Conservation (phyloP, 164 flowering plant species). For the Nymphaea thermarum region DNA sequence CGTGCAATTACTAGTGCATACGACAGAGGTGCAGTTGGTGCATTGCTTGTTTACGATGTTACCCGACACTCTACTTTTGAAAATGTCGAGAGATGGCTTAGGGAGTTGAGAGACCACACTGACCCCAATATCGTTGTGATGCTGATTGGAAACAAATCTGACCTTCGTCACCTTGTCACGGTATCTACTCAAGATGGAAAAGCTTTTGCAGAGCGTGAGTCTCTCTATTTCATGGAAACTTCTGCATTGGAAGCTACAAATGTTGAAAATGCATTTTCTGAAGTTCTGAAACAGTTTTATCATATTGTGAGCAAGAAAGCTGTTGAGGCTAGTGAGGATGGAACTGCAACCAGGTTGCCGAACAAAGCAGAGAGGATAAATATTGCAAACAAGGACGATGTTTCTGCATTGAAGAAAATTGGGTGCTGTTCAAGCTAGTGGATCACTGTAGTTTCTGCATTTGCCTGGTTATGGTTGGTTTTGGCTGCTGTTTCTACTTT, state of each 20-base stretch:
- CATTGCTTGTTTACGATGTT: conserved; percentile 55
- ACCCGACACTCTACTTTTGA: conserved; percentile 56
- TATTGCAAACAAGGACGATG: conserved; percentile 11
- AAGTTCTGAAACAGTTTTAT: conserved; percentile 53
- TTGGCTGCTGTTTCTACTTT: too few relatives aligned
- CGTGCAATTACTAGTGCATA: conserved; percentile 76
- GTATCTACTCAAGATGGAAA: conserved; percentile 53
- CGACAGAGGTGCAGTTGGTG: conserved; percentile 67
- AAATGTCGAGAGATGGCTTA: conserved; percentile 54
- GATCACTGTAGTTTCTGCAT: background rate
- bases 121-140: conserved; percentile 65
- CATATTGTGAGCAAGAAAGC: conserved; percentile 50
- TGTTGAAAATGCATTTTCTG: conserved; percentile 59
- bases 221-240: conserved; percentile 63
- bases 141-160: conserved; percentile 69
- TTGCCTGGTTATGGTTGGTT: too few relatives aligned
- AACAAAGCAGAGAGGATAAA: conserved; percentile 50
- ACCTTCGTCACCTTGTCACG: conserved; percentile 59
- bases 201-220: conserved; percentile 50
- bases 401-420: background rate
- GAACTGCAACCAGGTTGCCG: conserved; percentile 34
- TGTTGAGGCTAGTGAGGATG: conserved; percentile 49
- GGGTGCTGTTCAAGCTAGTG: conserved; percentile 1
- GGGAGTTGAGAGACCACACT: conserved; percentile 53
- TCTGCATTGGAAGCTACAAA: conserved; percentile 59